Evolutionary conservation across 2,329 filamentous ascomycete species (phyloP).

Genomic region (Bipolaris sorokiniana): DNA sequence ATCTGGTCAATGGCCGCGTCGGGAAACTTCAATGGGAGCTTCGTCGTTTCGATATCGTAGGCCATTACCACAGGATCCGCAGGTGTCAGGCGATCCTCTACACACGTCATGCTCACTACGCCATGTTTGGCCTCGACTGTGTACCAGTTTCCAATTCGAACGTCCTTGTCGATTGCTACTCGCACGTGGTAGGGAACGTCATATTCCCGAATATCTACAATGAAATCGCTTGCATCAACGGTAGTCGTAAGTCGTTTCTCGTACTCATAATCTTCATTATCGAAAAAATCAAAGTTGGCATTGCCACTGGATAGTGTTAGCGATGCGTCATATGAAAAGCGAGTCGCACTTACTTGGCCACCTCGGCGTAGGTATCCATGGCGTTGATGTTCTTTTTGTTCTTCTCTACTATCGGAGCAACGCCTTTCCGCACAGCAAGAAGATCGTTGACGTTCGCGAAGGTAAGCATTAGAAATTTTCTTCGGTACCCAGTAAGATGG

Average conservation of each 20-base stretch:
- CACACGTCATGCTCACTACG: conserved; percentile 77
- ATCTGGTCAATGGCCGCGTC: conserved; percentile 94
- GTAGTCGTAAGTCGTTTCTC: conserved; percentile 80
- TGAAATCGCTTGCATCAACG: conserved; percentile 91
- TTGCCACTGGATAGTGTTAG: conserved; percentile 63
- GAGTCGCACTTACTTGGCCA: conserved; percentile 71
- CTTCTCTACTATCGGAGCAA: conserved; percentile 91
- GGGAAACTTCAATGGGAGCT: conserved; percentile 93
- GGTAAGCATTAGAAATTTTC: conserved; percentile 83
- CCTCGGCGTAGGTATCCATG: conserved; percentile 98
- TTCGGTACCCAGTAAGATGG: conserved; percentile 86
- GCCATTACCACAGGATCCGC: conserved; percentile 98
- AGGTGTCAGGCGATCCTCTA: conserved; percentile 85
- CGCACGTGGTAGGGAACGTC: conserved; percentile 99
- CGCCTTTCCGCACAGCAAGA: conserved; percentile 79
- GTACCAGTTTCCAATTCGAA: conserved; percentile 97
- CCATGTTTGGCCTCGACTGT: conserved; percentile 94
- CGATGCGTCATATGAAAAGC: not conserved
- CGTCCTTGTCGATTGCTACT: conserved; percentile 97
- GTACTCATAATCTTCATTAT: conserved; percentile 78
- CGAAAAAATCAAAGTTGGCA: conserved; percentile 92
- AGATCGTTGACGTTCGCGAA: conserved; percentile 90
- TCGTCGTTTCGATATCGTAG: conserved; percentile 99
- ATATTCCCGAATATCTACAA: conserved; percentile 98
- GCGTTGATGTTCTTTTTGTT: conserved; percentile 96